Evolutionary conservation across 305 asterid genomes (phyloP).

Genomic region (Rubia peregrina): DNA sequence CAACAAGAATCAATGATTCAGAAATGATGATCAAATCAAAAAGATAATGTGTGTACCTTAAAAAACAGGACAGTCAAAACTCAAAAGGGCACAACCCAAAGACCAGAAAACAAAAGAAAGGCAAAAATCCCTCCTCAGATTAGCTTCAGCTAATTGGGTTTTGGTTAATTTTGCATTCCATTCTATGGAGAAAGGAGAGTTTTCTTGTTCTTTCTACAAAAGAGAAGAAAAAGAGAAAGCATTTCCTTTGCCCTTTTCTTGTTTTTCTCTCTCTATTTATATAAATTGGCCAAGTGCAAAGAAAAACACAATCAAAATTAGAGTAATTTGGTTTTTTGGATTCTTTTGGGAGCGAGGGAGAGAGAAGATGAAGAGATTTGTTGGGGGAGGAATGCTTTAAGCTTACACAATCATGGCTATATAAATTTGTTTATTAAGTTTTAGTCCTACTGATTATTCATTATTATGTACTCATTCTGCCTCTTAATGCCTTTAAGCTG

Average conservation of each 20-base stretch:
- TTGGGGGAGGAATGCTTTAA: not conserved
- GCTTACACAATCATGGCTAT: not conserved
- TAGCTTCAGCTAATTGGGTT: slow-evolving; percentile 25
- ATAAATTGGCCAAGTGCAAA: not conserved
- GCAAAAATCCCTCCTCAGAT: slow-evolving; percentile 26
- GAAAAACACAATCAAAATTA: not conserved
- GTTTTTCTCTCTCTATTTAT: slow-evolving; percentile 10
- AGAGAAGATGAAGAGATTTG: not conserved
- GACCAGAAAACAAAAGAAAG: not conserved
- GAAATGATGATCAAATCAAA: slow-evolving; percentile 28
- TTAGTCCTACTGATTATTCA: slow-evolving; percentile 1
- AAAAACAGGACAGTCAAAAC: slow-evolving; percentile 17
- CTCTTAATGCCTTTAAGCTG: not conserved
- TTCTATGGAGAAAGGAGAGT: slow-evolving; percentile 6
- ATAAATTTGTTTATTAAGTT: not conserved
- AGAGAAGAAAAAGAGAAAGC: slow-evolving; percentile 16
- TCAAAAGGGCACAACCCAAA: not conserved
- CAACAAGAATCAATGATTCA: slow-evolving; percentile 35
- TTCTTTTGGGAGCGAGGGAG: slow-evolving; percentile 21
- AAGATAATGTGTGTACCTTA: slow-evolving; percentile 32
- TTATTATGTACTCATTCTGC: not conserved
- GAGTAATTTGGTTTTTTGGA: slow-evolving; percentile 23
- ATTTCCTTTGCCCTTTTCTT: slow-evolving; percentile 3
- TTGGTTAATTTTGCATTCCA: slow-evolving; percentile 15
- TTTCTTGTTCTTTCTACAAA: slow-evolving; percentile 10